Conservation (phyloP, 139 green algal genomes). For the Ettlia oleoabundans region DNA sequence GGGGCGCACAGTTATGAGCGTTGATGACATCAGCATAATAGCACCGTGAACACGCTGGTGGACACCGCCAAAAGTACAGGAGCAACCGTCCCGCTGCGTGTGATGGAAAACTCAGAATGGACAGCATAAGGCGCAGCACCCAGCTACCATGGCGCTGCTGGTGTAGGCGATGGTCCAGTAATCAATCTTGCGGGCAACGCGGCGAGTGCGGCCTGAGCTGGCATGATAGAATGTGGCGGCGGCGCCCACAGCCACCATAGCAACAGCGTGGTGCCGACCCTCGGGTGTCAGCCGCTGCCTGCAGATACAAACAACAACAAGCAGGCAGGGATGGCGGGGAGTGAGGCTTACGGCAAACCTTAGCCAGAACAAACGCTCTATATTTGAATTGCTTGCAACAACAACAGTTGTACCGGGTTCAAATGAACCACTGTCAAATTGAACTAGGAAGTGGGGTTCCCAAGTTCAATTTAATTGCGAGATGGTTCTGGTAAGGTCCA, state of each 20-base stretch:
- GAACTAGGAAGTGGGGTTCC: no score
- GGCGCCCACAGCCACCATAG: slow-evolving; percentile 63
- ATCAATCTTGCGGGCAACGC: slow-evolving; percentile 67
- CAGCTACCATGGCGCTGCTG: slow-evolving; percentile 51
- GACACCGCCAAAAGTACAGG: no score
- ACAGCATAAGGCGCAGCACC: not conserved
- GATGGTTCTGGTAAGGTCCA: no score
- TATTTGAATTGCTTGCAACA: no score
- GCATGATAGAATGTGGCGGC: slow-evolving; percentile 63
- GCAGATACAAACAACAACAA: not conserved
- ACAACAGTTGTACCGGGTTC: no score
- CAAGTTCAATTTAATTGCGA: no score
- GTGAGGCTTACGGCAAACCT: no score
- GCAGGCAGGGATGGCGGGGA: not conserved
- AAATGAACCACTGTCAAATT: no score
- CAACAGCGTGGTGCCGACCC: slow-evolving; percentile 61
- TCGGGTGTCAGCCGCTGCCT: slow-evolving; percentile 50
- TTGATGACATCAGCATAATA: no score
- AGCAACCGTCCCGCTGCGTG: no score
- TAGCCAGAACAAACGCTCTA: no score
- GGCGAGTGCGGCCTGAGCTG: slow-evolving; percentile 50
- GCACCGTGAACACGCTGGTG: no score
- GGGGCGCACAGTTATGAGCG: not conserved
- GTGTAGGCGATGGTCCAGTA: slow-evolving; percentile 67
- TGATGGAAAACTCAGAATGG: not conserved